Conservation (phyloP, 2,329 filamentous ascomycete species). For the Aureobasidium sp. region DNA sequence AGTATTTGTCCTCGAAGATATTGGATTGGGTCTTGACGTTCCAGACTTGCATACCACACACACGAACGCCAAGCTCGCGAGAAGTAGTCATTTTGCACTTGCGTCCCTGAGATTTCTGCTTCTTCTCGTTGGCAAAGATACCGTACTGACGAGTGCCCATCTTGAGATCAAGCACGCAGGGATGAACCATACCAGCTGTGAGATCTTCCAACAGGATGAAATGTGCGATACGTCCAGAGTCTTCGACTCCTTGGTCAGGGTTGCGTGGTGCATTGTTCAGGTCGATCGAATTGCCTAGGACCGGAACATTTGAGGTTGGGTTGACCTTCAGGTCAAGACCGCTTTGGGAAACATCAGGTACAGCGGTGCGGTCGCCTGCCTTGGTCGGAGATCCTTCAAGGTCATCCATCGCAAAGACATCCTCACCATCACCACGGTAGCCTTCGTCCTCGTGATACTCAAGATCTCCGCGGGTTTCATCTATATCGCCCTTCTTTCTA, state of each 20-base stretch:
- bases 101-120: slow-evolving; percentile 82
- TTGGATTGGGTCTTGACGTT: slow-evolving; percentile 76
- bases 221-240: slow-evolving; percentile 65
- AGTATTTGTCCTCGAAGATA: slow-evolving; percentile 98
- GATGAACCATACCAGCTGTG: slow-evolving; percentile 91
- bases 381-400: slow-evolving; percentile 20
- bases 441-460: slow-evolving; percentile 88
- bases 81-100: slow-evolving; percentile 94
- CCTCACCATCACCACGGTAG: slow-evolving; percentile 70
- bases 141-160: slow-evolving; percentile 98
- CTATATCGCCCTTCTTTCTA: slow-evolving; percentile 62
- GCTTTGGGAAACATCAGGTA: neutral
- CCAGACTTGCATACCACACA: slow-evolving; percentile 96
- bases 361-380: neutral
- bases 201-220: slow-evolving; percentile 92
- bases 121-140: slow-evolving; percentile 83
- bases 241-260: slow-evolving; percentile 39
- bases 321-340: neutral
- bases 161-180: slow-evolving; percentile 94
- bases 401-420: slow-evolving; percentile 63
- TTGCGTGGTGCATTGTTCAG: slow-evolving; percentile 30
- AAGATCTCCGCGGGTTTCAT: slow-evolving; percentile 61
- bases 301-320: neutral
- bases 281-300: slow-evolving; percentile 26
- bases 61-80: slow-evolving; percentile 78